Conservation (phyloP, 371 early-diverging fungal species). For the Umbelopsis sp. region DNA sequence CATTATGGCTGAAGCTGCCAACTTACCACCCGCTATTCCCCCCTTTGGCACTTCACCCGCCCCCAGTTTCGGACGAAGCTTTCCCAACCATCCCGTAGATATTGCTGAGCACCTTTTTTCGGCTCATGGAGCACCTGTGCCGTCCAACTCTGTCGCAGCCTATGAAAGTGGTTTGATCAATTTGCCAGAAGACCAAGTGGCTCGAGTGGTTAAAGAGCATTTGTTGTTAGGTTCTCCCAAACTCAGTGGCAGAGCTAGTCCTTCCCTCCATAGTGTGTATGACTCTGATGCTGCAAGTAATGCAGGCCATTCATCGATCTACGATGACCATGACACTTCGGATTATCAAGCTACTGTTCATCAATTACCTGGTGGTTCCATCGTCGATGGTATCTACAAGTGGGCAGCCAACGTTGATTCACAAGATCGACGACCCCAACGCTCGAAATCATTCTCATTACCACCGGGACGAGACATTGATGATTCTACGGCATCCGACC, state of each 20-base stretch:
- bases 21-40: slow-evolving; percentile 23
- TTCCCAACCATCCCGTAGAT: slow-evolving; percentile 10
- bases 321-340: slow-evolving; percentile 17
- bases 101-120: slow-evolving; percentile 2
- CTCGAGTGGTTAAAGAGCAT: slow-evolving; percentile 48
- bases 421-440: slow-evolving; percentile 35
- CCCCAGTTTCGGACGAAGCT: slow-evolving; percentile 23
- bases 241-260: slow-evolving; percentile 9
- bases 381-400: slow-evolving; percentile 63
- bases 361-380: slow-evolving; percentile 53
- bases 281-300: slow-evolving; percentile 19
- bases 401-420: slow-evolving; percentile 51
- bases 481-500: slow-evolving; percentile 43
- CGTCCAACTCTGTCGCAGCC: slow-evolving; percentile 16
- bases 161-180: slow-evolving; percentile 34
- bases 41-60: slow-evolving; percentile 41
- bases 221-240: slow-evolving; percentile 41
- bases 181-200: slow-evolving; percentile 48
- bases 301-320: slow-evolving; percentile 14
- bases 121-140: neutral
- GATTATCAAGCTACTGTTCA: slow-evolving; percentile 32
- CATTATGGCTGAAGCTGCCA: slow-evolving; percentile 2
- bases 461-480: slow-evolving; percentile 24
- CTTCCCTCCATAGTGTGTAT: slow-evolving; percentile 19
- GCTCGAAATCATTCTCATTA: slow-evolving; percentile 41